Conservation (phyloP, 176 grass and related monocot genomes). For the Rhynchospora pubera region DNA sequence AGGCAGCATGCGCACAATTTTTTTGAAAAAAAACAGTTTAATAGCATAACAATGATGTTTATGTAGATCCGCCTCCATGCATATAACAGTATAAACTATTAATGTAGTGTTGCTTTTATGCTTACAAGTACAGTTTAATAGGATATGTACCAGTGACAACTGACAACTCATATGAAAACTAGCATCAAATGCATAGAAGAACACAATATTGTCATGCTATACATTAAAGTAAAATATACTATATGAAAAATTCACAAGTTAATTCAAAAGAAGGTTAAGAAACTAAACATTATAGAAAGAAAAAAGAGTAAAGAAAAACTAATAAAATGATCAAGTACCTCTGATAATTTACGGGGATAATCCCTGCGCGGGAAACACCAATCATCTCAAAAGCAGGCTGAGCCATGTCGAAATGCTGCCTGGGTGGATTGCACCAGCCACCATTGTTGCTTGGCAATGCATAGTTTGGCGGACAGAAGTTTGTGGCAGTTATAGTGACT, state of each 20-base stretch:
- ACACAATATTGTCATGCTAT: too few species aligned
- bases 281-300: not conserved
- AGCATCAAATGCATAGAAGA: too few species aligned
- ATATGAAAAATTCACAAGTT: too few species aligned
- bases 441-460: constrained; percentile 30
- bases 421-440: constrained; percentile 64
- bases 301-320: not conserved
- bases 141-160: too few species aligned
- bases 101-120: too few species aligned
- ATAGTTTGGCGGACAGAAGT: constrained; percentile 69
- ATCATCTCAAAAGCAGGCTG: constrained; percentile 23
- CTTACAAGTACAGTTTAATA: too few species aligned
- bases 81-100: too few species aligned
- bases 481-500: constrained; percentile 48
- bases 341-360: constrained; percentile 18
- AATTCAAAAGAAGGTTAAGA: too few species aligned
- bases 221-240: too few species aligned
- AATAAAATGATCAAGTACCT: constrained; percentile 6
- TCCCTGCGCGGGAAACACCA: constrained; percentile 15
- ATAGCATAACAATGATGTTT: not conserved
- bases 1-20: not conserved
- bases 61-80: too few species aligned
- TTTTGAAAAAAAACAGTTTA: too few species aligned
- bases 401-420: constrained; percentile 61
- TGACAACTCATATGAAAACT: too few species aligned